phyloP scores from a whole-genome alignment of 169 alveolate species.

The Plasmodium adleri region DNA sequence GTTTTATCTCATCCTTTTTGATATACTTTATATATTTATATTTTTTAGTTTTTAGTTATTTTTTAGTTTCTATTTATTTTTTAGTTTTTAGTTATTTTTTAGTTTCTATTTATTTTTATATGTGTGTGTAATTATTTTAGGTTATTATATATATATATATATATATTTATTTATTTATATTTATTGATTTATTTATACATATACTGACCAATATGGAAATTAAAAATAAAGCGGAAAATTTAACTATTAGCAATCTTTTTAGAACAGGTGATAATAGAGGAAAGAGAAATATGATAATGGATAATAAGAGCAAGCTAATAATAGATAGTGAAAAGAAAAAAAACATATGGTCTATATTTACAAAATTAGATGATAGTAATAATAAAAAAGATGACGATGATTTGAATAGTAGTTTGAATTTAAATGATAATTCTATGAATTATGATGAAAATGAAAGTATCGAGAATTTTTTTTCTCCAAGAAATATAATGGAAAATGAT shows the following conservation, averaged over 20 bases:
- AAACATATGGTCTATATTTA: slow-evolving; percentile 56
- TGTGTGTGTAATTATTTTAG: no score
- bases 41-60: no score
- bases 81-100: no score
- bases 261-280: neutral
- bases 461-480: slow-evolving; percentile 35
- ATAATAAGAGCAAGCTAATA: slow-evolving; percentile 18
- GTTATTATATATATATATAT: no score
- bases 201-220: neutral
- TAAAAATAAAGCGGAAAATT: neutral
- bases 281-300: neutral
- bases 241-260: neutral
- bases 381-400: neutral
- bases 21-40: no score
- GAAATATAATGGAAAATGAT: slow-evolving; percentile 5
- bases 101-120: no score
- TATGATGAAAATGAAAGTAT: neutral
- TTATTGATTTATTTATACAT: no score
- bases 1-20: no score
- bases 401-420: neutral
- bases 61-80: no score
- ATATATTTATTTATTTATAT: no score
- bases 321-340: slow-evolving; percentile 44
- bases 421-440: neutral
- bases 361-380: slow-evolving; percentile 14